Base-by-base conservation (phyloP, 768 basidiomycete genomes). In the Boletus tylopilopsis region DNA sequence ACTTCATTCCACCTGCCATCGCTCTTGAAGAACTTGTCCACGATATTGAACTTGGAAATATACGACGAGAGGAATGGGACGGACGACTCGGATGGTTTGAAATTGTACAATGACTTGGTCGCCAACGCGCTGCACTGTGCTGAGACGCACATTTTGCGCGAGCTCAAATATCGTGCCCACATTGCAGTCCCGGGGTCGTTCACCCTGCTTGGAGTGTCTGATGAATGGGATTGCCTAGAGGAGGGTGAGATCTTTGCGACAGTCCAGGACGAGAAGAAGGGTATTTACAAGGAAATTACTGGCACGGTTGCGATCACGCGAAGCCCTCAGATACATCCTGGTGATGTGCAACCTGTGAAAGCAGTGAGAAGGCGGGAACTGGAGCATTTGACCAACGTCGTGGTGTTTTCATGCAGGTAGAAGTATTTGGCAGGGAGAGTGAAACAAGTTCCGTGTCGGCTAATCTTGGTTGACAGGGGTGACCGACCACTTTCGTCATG, bases 301-400 rank as follows among this genome's bases (percentile, higher is more conserved):
- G 78, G 77, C 1, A 25, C 44, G 3, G 64, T 78, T 1, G 64
- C 73, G n/a, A 71, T 79, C 44, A 77, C 77, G 16, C 66, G 78
- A 4, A 75, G 73, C n/a, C 79, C 79, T 12, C 72, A 77, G 41
- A 76, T 79, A 45, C 79, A 80, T 46, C 78, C 78, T 6, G 78
- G 78, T 1, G 75, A 77, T 47, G 55, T 73, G 16, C 71, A 73
- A 46, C 55, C 66, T 4, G 76, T 75, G 16, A 64, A 47, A 10
- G 78, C 74, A 3, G 77, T 79, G 38, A 63, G 73, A 35, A 63
- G 53, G 30, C 62, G 61, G n/a, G 64, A 76, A 41, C 49, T 77
- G 42, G 56, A 51, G 29, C 71, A 74, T 49, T 59, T 77, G 25
- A 67, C 51, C 6, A 79, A 77, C 32, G 76, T 74, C 0, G 72